These are phyloP conservation scores for Blastocladiella britannica DNA, from an alignment of 192 early-diverging fungal species.

Conservation along the genomic window DNA sequence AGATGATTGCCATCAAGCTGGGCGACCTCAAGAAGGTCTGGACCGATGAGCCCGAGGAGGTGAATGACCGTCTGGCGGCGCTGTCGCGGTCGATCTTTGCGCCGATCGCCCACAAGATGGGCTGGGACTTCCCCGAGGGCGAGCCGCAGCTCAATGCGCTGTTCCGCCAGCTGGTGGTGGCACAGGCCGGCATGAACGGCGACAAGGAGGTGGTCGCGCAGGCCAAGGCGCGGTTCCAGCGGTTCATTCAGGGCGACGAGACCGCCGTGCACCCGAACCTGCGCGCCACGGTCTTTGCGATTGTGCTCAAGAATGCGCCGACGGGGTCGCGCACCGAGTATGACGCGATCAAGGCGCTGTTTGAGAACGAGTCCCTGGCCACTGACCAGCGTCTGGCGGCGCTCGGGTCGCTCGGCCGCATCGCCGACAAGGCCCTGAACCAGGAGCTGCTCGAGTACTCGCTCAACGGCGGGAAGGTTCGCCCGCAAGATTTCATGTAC, in stretches of 20 bases:
- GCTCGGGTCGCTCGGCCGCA: conserved; percentile 28
- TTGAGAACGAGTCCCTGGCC: conserved; percentile 20
- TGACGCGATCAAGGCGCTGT: conserved; percentile 17
- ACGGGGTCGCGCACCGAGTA: conserved; percentile 10
- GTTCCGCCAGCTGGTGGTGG: conserved; percentile 42
- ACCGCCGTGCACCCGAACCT: conserved; percentile 35
- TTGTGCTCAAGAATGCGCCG: conserved; percentile 18
- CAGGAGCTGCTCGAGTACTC: conserved; percentile 15
- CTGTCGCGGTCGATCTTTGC: conserved; percentile 29
- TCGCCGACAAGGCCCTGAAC: conserved; percentile 16
- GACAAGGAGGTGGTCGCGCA: conserved; percentile 28
- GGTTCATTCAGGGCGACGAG: conserved; percentile 29
- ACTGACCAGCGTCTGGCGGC: conserved; percentile 34
- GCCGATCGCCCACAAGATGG: conserved; percentile 32
- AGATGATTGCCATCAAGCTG: conserved; percentile 19
- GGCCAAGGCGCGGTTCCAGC: conserved; percentile 27
- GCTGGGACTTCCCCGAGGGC: conserved; percentile 26
- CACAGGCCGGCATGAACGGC: conserved; percentile 30
- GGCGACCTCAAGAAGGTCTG: conserved; percentile 23
- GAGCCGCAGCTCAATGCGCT: conserved; percentile 35
- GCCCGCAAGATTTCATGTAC: conserved; percentile 18
- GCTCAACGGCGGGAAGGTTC: conserved; percentile 11
- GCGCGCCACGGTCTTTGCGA: conserved; percentile 31
- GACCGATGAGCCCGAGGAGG: conserved; percentile 18
- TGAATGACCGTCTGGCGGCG: conserved; percentile 19